Conservation (phyloP, 2,329 filamentous ascomycete species). For the Aspergillus thermomutatus region DNA sequence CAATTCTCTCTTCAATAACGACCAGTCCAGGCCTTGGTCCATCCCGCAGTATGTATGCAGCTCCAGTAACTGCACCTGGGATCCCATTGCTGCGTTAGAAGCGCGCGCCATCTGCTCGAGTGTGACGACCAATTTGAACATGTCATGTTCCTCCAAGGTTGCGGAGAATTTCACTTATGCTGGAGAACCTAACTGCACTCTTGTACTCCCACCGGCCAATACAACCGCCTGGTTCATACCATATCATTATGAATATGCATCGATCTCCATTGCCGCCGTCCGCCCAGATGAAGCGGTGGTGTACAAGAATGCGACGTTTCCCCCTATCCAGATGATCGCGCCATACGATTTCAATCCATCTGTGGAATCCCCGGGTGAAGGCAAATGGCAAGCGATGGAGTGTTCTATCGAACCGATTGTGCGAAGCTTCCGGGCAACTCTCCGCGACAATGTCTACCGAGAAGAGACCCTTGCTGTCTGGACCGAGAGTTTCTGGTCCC, state of each 20-base stretch:
- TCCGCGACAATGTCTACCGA: background rate
- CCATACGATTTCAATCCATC: background rate
- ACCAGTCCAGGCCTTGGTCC: conserved; percentile 5
- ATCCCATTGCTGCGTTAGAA: conserved; percentile 2
- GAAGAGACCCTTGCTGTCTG: background rate
- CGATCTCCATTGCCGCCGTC: background rate
- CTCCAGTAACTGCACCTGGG: conserved; percentile 12
- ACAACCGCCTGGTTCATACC: background rate
- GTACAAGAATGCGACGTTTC: background rate
- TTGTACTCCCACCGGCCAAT: background rate
- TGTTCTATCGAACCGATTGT: background rate
- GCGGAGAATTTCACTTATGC: background rate
- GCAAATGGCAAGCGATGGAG: background rate
- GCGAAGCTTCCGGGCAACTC: background rate
- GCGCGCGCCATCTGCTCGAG: conserved; percentile 5
- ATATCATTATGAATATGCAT: background rate
- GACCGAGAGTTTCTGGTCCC: background rate
- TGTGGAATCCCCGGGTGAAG: background rate
- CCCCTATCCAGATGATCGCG: background rate
- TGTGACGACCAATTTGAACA: conserved; percentile 4
- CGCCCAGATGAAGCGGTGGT: background rate
- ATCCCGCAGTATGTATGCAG: conserved; percentile 8
- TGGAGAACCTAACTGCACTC: background rate
- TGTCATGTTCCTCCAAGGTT: background rate
- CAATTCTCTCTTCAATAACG: conserved; percentile 9